These are phyloP conservation scores for Volvariella surrecta DNA, from an alignment of 1,284 basidiomycete species.

Conservation along the genomic window DNA sequence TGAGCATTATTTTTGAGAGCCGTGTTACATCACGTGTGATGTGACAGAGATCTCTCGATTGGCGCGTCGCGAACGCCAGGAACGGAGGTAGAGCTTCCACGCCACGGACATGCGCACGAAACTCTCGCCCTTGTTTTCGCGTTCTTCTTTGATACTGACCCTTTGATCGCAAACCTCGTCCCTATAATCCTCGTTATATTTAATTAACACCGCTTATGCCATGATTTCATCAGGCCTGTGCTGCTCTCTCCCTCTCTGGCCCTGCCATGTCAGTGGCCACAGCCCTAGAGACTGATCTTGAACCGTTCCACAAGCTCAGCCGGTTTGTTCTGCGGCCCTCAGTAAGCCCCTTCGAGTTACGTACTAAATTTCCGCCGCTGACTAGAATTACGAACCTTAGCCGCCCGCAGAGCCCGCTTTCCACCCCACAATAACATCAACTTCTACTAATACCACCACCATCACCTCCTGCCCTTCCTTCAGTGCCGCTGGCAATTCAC, in stretches of 20 bases:
- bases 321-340: constrained; percentile 31
- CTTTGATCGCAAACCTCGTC: constrained; percentile 14
- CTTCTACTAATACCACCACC: too few species aligned
- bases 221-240: constrained; percentile 35
- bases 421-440: constrained; percentile 13
- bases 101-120: constrained; percentile 17
- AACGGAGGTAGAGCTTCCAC: constrained; percentile 14
- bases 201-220: background rate
- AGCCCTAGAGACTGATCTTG: constrained; percentile 52
- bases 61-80: constrained; percentile 3
- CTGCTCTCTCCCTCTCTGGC: constrained; percentile 40
- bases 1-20: background rate
- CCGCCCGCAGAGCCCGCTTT: constrained; percentile 11
- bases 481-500: constrained; percentile 6
- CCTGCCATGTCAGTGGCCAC: constrained; percentile 38
- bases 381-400: constrained; percentile 10
- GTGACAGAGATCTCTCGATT: background rate
- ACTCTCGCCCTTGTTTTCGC: constrained; percentile 9
- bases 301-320: constrained; percentile 45
- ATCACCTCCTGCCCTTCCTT: constrained; percentile 11
- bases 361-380: constrained; percentile 18
- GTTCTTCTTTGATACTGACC: constrained; percentile 10
- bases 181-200: constrained; percentile 10
- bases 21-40: constrained; percentile 14
- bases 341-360: constrained; percentile 19